phyloP scores from a whole-genome alignment of 2,329 filamentous ascomycete species.

The Macroventuria anomochaeta region DNA sequence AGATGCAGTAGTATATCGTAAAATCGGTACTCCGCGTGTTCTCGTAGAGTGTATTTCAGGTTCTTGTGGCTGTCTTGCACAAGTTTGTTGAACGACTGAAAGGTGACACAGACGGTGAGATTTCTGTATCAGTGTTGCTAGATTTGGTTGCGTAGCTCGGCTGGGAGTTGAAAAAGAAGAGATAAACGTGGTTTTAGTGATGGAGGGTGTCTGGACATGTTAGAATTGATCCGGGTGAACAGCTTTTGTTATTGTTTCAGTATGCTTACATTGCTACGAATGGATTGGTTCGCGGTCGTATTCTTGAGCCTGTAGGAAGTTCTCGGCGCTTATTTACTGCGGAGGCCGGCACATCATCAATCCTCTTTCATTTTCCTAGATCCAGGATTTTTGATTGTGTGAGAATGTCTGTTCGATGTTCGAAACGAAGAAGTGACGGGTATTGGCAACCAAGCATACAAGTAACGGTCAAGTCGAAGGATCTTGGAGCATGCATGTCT shows the following conservation, averaged over 20 bases:
- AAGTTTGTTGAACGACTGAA: not conserved
- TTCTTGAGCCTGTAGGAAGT: not conserved
- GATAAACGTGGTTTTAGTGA: not conserved
- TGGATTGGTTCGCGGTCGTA: too few relatives aligned
- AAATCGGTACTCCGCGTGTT: not conserved
- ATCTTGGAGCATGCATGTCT: too few relatives aligned
- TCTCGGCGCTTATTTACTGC: not conserved
- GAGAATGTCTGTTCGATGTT: not conserved
- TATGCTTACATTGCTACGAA: not conserved
- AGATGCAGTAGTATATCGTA: not conserved
- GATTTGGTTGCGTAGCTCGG: constrained; percentile 4
- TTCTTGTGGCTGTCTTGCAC: not conserved
- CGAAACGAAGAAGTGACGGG: too few relatives aligned
- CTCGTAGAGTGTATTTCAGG: not conserved
- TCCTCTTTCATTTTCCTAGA: constrained; percentile 67
- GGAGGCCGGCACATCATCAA: constrained; percentile 34
- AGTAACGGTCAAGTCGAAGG: too few relatives aligned
- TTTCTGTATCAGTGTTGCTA: not conserved
- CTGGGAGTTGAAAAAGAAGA: not conserved
- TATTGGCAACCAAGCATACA: too few relatives aligned
- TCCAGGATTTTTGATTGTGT: constrained; percentile 35
- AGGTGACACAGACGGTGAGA: not conserved
- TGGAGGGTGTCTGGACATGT: not conserved
- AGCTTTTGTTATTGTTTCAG: not conserved
- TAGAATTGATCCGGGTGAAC: not conserved